Evolutionary conservation across 441 rosid species (phyloP).

Genomic region (Gossypium laxum): DNA sequence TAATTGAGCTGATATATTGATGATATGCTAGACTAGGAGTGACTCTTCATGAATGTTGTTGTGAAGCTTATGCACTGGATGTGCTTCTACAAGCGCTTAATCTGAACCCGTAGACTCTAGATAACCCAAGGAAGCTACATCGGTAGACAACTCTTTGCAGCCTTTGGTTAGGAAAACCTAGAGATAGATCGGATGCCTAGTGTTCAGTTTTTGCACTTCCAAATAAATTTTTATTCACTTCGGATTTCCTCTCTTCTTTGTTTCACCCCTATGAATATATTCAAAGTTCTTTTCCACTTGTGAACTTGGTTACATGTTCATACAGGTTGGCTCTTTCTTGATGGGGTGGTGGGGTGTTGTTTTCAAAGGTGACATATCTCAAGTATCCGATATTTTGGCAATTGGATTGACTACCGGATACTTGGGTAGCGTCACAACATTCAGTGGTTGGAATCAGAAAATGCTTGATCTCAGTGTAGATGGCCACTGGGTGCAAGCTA

Average conservation of each 20-base stretch:
- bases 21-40: slow-evolving; percentile 1
- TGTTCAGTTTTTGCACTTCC: not conserved
- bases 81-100: not conserved
- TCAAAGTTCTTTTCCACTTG: not conserved
- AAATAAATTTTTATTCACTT: not conserved
- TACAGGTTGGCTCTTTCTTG: slow-evolving; percentile 81
- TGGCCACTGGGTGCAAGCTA: slow-evolving; percentile 61
- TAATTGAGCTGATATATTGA: not conserved
- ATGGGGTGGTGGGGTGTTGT: slow-evolving; percentile 94
- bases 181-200: not conserved
- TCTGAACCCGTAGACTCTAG: not conserved
- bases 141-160: not conserved
- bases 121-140: not conserved
- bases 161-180: not conserved
- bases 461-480: slow-evolving; percentile 70
- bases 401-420: slow-evolving; percentile 76
- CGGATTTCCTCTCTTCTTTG: not conserved
- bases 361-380: slow-evolving; percentile 59
- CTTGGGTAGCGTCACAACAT: slow-evolving; percentile 79
- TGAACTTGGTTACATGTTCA: not conserved
- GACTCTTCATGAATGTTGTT: not conserved
- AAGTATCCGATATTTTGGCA: slow-evolving; percentile 54
- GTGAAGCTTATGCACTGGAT: not conserved
- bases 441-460: slow-evolving; percentile 89
- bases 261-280: slow-evolving; percentile 2